Evolutionary conservation across 78 protist genomes (phyloP).

Genomic region (Dictyostelium purpureum): DNA sequence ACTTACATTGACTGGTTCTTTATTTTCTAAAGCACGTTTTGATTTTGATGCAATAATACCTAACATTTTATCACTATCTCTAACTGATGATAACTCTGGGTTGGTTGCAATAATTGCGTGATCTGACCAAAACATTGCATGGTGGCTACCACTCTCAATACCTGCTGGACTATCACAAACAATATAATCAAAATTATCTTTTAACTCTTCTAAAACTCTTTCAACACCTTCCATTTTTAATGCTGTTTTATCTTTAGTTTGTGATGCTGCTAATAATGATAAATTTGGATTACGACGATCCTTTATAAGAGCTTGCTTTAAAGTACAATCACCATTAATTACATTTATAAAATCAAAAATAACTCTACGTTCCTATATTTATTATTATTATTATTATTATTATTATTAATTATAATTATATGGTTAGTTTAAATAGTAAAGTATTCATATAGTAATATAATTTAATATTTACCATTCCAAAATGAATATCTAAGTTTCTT

Average conservation of each 20-base stretch:
- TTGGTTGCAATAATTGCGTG: constrained; percentile 24
- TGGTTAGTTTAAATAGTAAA: too few species aligned
- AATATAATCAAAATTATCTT: constrained; percentile 37
- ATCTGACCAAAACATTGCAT: constrained; percentile 63
- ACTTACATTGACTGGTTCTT: constrained; percentile 8
- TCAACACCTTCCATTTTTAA: constrained; percentile 52
- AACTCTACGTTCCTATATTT: constrained; percentile 57
- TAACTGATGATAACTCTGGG: constrained; percentile 51
- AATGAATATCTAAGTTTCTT: constrained; percentile 64
- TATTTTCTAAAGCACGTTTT: constrained; percentile 36
- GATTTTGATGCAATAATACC: constrained; percentile 59
- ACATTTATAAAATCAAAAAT: constrained; percentile 67
- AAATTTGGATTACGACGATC: constrained; percentile 56
- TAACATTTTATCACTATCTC: constrained; percentile 67
- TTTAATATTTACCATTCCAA: too few species aligned
- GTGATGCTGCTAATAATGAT: constrained; percentile 51
- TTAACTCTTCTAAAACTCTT: constrained; percentile 31
- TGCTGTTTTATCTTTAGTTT: constrained; percentile 69
- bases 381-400: too few species aligned
- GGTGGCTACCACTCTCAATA: constrained; percentile 59
- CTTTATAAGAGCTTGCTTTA: constrained; percentile 49
- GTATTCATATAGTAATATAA: too few species aligned
- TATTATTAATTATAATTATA: too few species aligned
- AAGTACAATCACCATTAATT: constrained; percentile 26
- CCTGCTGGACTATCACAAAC: constrained; percentile 75